A percentile compares a stretch with the other conserved stretches of the same genome.
These are phyloP conservation scores for Trametes coccinea DNA, from an alignment of 768 basidiomycete genomes.

Conservation along the genomic window DNA sequence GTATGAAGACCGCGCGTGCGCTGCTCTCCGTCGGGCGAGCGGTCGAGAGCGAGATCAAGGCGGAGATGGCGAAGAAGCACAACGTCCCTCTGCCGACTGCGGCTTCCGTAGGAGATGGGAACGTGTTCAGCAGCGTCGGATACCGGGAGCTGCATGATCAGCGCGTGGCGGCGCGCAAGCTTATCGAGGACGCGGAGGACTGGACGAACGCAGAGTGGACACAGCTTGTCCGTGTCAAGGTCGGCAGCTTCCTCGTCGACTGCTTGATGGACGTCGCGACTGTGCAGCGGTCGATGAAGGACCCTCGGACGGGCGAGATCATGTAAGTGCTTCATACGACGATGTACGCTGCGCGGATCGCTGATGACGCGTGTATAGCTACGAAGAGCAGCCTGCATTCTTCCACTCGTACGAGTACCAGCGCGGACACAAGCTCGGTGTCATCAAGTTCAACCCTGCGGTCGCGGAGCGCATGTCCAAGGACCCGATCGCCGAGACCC, in stretches of 20 bases:
- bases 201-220: slow-evolving; percentile 81
- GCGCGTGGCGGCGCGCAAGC: slow-evolving; percentile 64
- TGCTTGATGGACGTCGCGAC: slow-evolving; percentile 82
- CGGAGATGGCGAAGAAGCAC: slow-evolving; percentile 70
- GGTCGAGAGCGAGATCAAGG: slow-evolving; percentile 89
- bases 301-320: slow-evolving; percentile 58
- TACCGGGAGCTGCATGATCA: slow-evolving; percentile 63
- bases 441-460: slow-evolving; percentile 82
- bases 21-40: slow-evolving; percentile 78
- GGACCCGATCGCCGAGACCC: slow-evolving; percentile 65
- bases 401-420: slow-evolving; percentile 89
- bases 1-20: slow-evolving; percentile 88
- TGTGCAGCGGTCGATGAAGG: slow-evolving; percentile 59
- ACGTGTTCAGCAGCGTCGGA: slow-evolving; percentile 59
- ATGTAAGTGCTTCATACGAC: slow-evolving; percentile 46
- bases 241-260: slow-evolving; percentile 84
- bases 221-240: slow-evolving; percentile 67
- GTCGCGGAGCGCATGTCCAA: slow-evolving; percentile 77
- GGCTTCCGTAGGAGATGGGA: slow-evolving; percentile 31
- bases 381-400: slow-evolving; percentile 87
- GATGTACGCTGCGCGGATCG: neutral
- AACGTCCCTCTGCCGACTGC: slow-evolving; percentile 42
- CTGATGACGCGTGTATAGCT: slow-evolving; percentile 39
- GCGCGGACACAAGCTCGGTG: slow-evolving; percentile 92
- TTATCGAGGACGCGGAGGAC: slow-evolving; percentile 62